A percentile compares a stretch with the other conserved stretches of the same genome.
These are phyloP conservation scores for Sphagnum tenellum DNA, from an alignment of 225 moss, liverwort and hornwort genomes.

Conservation along the genomic window DNA sequence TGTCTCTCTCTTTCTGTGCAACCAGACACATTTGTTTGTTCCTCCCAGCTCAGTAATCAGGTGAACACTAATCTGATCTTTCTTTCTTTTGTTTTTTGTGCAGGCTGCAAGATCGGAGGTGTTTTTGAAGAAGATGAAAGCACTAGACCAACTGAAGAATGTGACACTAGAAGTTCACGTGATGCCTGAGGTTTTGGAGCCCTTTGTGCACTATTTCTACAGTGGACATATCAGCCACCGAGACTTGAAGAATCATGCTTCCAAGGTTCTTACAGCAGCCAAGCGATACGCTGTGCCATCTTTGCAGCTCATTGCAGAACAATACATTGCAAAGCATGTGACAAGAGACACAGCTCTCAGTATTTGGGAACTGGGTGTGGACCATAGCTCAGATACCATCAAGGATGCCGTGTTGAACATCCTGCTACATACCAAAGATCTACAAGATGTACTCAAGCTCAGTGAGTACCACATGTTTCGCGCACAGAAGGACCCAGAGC, in stretches of 20 bases:
- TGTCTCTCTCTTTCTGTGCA: background rate
- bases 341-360: constrained; percentile 64
- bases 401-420: constrained; percentile 62
- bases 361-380: constrained; percentile 74
- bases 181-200: constrained; percentile 59
- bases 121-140: constrained; percentile 65
- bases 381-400: constrained; percentile 66
- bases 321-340: constrained; percentile 58
- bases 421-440: constrained; percentile 40
- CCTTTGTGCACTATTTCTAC: constrained; percentile 67
- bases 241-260: constrained; percentile 53
- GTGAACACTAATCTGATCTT: background rate
- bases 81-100: constrained; percentile 2
- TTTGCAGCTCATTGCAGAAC: constrained; percentile 52
- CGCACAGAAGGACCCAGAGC: constrained; percentile 64
- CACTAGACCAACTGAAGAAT: constrained; percentile 61
- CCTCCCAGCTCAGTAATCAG: background rate
- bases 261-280: constrained; percentile 65
- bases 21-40: background rate
- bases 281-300: constrained; percentile 59
- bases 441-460: constrained; percentile 64
- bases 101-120: constrained; percentile 74
- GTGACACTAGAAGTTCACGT: constrained; percentile 58
- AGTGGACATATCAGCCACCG: constrained; percentile 69
- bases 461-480: constrained; percentile 65